A percentile compares a stretch with the other conserved stretches of the same genome.
These are phyloP conservation scores for Talaromyces ruber DNA, from an alignment of 495 filamentous ascomycete genomes.

Conservation along the genomic window DNA sequence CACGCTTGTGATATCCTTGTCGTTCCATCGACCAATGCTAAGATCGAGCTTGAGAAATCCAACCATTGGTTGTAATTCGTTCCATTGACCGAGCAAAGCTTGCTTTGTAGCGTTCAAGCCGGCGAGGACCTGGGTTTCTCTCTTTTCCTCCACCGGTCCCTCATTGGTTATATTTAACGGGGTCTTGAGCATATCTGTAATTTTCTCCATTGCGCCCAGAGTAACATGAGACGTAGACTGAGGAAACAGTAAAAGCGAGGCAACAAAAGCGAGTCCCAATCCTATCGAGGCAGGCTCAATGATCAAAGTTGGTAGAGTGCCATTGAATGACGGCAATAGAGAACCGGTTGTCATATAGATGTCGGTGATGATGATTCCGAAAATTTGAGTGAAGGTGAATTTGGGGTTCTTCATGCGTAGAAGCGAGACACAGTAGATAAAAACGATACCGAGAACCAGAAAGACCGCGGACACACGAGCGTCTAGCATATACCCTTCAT, in stretches of 20 bases:
- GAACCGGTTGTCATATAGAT: conserved; percentile 25
- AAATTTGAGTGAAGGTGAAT: conserved; percentile 21
- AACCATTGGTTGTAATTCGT: conserved; percentile 13
- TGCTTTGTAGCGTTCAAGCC: conserved; percentile 8
- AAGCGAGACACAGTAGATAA: conserved; percentile 29
- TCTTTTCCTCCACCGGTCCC: conserved; percentile 11
- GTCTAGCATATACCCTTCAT: conserved; percentile 32
- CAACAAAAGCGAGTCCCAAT: conserved; percentile 27
- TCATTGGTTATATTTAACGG: conserved; percentile 19
- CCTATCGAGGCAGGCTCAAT: conserved; percentile 29
- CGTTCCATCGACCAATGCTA: conserved; percentile 16
- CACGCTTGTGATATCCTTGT: conserved; percentile 12
- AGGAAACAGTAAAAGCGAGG: conserved; percentile 30
- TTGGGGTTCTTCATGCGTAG: conserved; percentile 32
- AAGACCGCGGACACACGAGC: conserved; percentile 26
- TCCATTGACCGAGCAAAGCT: conserved; percentile 10
- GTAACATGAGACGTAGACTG: conserved; percentile 29
- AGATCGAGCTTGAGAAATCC: conserved; percentile 20
- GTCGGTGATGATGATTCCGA: conserved; percentile 31
- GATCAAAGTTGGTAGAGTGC: conserved; percentile 25
- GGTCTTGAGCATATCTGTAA: conserved; percentile 19
- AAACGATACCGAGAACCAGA: conserved; percentile 24
- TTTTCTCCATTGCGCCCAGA: conserved; percentile 24
- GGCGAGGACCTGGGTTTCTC: conserved; percentile 6
- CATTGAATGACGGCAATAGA: conserved; percentile 27